Percentiles rank a stretch among this genome's conserved stretches.
Conservation (phyloP, 345 rosid genomes). For the Leavenworthia alabamica region DNA sequence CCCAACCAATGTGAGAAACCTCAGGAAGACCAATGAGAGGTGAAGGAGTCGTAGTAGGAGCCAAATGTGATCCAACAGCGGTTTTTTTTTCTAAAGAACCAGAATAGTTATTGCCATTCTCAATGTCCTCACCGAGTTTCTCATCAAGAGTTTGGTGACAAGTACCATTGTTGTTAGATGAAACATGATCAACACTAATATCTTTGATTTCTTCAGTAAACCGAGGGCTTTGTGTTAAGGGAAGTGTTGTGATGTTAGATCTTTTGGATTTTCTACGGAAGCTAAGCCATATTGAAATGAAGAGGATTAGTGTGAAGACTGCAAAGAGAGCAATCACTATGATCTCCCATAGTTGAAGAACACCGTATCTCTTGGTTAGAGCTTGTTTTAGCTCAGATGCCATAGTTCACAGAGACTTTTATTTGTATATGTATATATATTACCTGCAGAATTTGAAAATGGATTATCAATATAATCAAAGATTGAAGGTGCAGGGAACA, state of each 20-base stretch:
- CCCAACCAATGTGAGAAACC: slow-evolving; percentile 90
- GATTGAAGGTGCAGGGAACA: neutral
- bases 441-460: slow-evolving; percentile 24
- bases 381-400: slow-evolving; percentile 51
- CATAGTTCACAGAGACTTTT: slow-evolving; percentile 33
- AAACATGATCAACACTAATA: slow-evolving; percentile 69
- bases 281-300: slow-evolving; percentile 63
- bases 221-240: slow-evolving; percentile 40
- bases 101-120: slow-evolving; percentile 53
- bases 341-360: slow-evolving; percentile 67
- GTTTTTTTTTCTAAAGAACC: slow-evolving; percentile 54
- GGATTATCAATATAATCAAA: no score
- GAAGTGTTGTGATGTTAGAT: slow-evolving; percentile 39
- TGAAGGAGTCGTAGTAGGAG: slow-evolving; percentile 56
- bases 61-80: slow-evolving; percentile 40
- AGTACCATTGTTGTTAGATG: slow-evolving; percentile 47
- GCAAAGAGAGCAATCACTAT: slow-evolving; percentile 55
- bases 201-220: slow-evolving; percentile 81
- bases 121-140: slow-evolving; percentile 55
- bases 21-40: slow-evolving; percentile 83
- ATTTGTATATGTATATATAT: slow-evolving; percentile 5
- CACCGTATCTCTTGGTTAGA: slow-evolving; percentile 50
- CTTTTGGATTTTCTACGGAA: slow-evolving; percentile 62
- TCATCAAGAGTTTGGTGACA: slow-evolving; percentile 40
- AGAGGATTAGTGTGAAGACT: slow-evolving; percentile 45